These are phyloP conservation scores for Dioscorea zingiberensis DNA, from an alignment of 106 monocot genomes.

Conservation along the genomic window DNA sequence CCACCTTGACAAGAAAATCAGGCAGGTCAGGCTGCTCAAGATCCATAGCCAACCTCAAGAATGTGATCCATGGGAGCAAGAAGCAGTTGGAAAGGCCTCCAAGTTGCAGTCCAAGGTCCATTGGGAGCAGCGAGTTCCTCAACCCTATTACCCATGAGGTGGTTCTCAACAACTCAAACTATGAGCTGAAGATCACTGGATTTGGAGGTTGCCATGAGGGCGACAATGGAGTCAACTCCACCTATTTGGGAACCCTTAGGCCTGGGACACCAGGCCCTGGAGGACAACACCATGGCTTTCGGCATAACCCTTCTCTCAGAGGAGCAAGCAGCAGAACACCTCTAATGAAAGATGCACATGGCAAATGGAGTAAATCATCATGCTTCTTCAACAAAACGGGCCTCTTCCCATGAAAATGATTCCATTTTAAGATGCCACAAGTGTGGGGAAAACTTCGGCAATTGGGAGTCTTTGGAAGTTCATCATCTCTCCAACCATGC, in stretches of 20 bases:
- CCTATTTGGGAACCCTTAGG: conserved; percentile 52
- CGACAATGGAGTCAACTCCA: conserved; percentile 9
- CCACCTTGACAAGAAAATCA: conserved; percentile 43
- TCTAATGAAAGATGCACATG: conserved; percentile 2
- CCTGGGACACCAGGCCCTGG: conserved; percentile 87
- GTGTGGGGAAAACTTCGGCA: conserved; percentile 75
- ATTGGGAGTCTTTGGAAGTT: conserved; percentile 67
- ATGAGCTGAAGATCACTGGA: conserved; percentile 67
- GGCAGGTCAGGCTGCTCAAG: conserved; percentile 72
- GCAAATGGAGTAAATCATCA: conserved; percentile 2
- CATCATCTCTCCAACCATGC: conserved; percentile 95
- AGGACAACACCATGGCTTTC: conserved; percentile 14
- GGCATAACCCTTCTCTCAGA: conserved; percentile 6
- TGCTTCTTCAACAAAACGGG: conserved; percentile 10
- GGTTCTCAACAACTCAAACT: conserved; percentile 56
- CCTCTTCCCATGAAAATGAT: conserved; percentile 9
- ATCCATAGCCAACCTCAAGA: conserved; percentile 77
- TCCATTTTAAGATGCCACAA: conserved; percentile 46
- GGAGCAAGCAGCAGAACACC: conserved; percentile 2
- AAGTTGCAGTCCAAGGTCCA: conserved; percentile 77
- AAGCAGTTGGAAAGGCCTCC: conserved; percentile 60
- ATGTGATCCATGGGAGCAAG: conserved; percentile 86
- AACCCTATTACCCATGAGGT: conserved; percentile 85
- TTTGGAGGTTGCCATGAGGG: conserved; percentile 20
- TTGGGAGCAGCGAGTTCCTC: conserved; percentile 76